Percentiles rank a stretch among this genome's conserved stretches.
Conservation (phyloP, 306 rosid species). For the Ammopiptanthus mongolicus region DNA sequence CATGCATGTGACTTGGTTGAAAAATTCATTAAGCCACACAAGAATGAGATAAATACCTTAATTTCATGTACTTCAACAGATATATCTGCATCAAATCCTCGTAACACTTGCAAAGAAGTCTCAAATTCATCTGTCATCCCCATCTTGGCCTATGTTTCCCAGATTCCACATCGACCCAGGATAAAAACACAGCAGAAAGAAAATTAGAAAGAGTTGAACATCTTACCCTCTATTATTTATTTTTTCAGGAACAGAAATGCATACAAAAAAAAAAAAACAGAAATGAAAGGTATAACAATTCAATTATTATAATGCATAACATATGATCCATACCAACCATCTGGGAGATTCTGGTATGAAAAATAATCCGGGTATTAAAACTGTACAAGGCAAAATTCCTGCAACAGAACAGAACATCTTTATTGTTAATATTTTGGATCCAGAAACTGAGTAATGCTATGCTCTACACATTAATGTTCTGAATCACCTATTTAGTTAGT, state of each 20-base stretch:
- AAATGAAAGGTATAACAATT: slow-evolving; percentile 1
- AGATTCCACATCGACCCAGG: neutral
- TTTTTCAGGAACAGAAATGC: too few species aligned
- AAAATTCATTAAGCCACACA: neutral
- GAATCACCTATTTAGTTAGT: neutral
- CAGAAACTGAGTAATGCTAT: slow-evolving; percentile 1
- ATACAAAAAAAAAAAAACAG: too few species aligned
- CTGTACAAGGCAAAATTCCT: slow-evolving; percentile 80
- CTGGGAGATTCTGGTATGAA: slow-evolving; percentile 89
- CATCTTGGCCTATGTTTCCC: slow-evolving; percentile 68
- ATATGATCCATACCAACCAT: slow-evolving; percentile 72
- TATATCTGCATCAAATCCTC: slow-evolving; percentile 81
- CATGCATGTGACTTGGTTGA: neutral
- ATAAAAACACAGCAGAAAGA: neutral
- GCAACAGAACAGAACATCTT: slow-evolving; percentile 25
- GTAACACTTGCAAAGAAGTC: slow-evolving; percentile 76
- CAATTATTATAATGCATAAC: slow-evolving; percentile 1
- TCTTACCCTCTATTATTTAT: neutral
- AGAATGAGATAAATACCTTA: slow-evolving; percentile 46
- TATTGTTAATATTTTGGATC: neutral
- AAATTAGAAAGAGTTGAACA: neutral
- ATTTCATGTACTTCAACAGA: slow-evolving; percentile 80
- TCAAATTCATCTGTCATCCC: slow-evolving; percentile 86
- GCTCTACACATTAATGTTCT: neutral
- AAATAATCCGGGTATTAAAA: slow-evolving; percentile 74